Evolutionary conservation across 2,329 filamentous ascomycete genomes (phyloP), one percentile per base, ranked within the genome.

Genomic region (Colletotrichum incanum): DNA sequence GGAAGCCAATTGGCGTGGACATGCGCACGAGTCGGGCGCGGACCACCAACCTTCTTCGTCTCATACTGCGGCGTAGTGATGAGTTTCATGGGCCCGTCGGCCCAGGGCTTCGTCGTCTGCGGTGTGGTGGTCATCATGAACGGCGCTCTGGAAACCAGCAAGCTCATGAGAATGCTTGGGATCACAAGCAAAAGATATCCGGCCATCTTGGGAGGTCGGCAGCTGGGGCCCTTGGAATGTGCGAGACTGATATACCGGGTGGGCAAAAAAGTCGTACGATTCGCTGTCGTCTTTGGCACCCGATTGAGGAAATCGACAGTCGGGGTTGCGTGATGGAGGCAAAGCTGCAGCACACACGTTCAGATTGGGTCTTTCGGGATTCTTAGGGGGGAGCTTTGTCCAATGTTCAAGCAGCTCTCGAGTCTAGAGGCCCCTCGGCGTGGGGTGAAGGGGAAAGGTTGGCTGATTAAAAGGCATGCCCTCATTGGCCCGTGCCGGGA

Each of bases 51-150:
- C 83, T 87, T 87, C 72, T 86, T 84, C 3, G 86, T 88, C 76
- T 84, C 82, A 74, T 83, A 87, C 72, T 87, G 85, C 23, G 88
- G 88, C 66, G 88, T 90, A 3, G 81, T 79, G 55, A 91, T 83
- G 68, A 91, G 82, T 77, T 83, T 83, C 79, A 90, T 85, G 43
- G 89, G 89, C 45, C 81, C 79, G 76, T 90, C 87, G 2, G 88
- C 89, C 89, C 89, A 91, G 39, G 70, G 73, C 65, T 76, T 76
- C n/a, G 74, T 78, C 28, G 78, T 81, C 34, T 77, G 74, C 63
- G 31, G 76, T 81, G 75, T 83, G 20, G 76, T 82, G 16, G 76
- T 76, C 74, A 84, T 81, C 68, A 79, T 76, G 76, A 76, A 79
- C 1, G 82, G 82, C 20, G 82, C 82, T 68, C 81, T 76, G 45